Evolutionary conservation across 2,329 filamentous ascomycete species (phyloP).

Genomic region (Diaporthe batatas): DNA sequence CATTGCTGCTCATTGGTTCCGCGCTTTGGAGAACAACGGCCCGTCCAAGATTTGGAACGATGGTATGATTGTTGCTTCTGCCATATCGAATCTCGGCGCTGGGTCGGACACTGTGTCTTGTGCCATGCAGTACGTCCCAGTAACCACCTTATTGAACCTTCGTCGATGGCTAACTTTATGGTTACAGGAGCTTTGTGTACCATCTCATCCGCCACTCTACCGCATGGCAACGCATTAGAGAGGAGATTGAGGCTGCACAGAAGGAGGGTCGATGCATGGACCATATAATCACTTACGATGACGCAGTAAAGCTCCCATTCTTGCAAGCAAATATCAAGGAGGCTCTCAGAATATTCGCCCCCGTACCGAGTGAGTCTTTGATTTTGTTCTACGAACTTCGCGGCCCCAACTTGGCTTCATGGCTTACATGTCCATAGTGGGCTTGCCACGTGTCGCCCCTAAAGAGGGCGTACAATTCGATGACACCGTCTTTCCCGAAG

Average conservation of each 20-base stretch:
- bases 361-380: conserved; percentile 44
- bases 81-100: conserved; percentile 28
- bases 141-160: background rate
- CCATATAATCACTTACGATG: conserved; percentile 44
- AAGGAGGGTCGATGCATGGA: conserved; percentile 38
- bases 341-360: conserved; percentile 44
- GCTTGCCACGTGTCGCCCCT: conserved; percentile 48
- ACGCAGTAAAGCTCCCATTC: conserved; percentile 50
- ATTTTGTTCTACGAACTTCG: background rate
- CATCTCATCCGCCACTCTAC: conserved; percentile 44
- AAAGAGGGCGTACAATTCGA: conserved; percentile 47
- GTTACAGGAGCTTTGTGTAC: conserved; percentile 45
- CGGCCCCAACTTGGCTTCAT: background rate
- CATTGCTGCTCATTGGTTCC: conserved; percentile 48
- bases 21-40: conserved; percentile 5
- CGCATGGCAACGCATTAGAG: conserved; percentile 41
- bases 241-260: conserved; percentile 46
- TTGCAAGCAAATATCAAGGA: conserved; percentile 54
- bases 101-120: conserved; percentile 41
- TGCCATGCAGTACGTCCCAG: conserved; percentile 42
- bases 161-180: background rate
- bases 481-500: conserved; percentile 46
- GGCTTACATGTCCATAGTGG: conserved; percentile 41
- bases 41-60: conserved; percentile 13
- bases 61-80: conserved; percentile 8